phyloP scores from a whole-genome alignment of 164 flowering plant species.

The Macadamia integrifolia region DNA sequence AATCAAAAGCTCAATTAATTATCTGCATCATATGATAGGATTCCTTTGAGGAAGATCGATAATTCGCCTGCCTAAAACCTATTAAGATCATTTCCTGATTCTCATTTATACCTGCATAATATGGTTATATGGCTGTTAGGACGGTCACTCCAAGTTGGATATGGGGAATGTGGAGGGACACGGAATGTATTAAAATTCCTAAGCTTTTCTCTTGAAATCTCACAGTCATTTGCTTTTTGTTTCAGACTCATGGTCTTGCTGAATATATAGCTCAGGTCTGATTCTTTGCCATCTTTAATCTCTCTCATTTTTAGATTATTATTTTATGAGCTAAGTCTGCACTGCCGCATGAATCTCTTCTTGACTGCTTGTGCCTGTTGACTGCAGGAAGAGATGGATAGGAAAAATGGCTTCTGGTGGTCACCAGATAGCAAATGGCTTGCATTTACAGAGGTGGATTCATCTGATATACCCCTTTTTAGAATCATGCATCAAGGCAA shows the following conservation, averaged over 20 bases:
- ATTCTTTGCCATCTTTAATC: slow-evolving; percentile 8
- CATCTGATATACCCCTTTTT: slow-evolving; percentile 65
- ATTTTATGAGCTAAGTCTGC: background rate
- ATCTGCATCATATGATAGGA: too few species aligned
- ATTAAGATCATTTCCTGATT: too few species aligned
- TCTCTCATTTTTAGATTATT: background rate
- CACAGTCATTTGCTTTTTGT: slow-evolving; percentile 15
- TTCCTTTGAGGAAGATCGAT: too few species aligned
- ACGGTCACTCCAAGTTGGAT: background rate
- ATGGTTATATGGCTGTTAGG: background rate
- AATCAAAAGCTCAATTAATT: too few species aligned
- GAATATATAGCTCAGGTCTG: slow-evolving; percentile 93
- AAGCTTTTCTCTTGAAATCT: background rate
- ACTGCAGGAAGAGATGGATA: slow-evolving; percentile 92
- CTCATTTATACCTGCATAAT: background rate
- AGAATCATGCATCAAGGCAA: slow-evolving; percentile 97
- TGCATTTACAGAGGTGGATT: slow-evolving; percentile 85
- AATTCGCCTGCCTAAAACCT: background rate
- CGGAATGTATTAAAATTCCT: background rate
- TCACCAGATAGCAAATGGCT: slow-evolving; percentile 83
- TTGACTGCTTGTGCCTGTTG: slow-evolving; percentile 12
- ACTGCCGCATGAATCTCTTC: background rate
- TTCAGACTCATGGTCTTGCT: slow-evolving; percentile 91
- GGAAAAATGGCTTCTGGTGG: slow-evolving; percentile 97
- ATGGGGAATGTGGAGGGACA: background rate